Conservation (phyloP, 805 yeast genomes). For the Barnettozyma siamensis region DNA sequence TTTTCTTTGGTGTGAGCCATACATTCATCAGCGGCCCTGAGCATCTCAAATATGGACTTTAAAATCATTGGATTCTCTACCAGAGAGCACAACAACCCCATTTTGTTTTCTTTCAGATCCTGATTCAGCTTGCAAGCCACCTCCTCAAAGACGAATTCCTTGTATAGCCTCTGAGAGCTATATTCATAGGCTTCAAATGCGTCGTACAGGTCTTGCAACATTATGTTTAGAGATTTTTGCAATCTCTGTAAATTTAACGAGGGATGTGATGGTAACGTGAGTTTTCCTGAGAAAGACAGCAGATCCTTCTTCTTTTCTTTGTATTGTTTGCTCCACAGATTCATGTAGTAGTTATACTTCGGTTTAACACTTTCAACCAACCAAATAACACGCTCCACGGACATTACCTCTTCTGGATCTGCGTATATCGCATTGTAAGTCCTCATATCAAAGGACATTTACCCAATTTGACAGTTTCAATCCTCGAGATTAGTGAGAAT, state of each 20-base stretch:
- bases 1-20: too few relatives aligned
- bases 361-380: slow-evolving; percentile 13
- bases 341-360: not conserved
- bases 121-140: not conserved
- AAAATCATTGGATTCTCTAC: not conserved
- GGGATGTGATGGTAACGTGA: too few relatives aligned
- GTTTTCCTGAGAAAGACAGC: too few relatives aligned
- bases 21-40: not conserved
- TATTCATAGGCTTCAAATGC: too few relatives aligned
- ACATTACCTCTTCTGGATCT: slow-evolving; percentile 8
- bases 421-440: slow-evolving; percentile 8
- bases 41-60: not conserved
- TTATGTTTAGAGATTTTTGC: too few relatives aligned
- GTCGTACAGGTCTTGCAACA: too few relatives aligned
- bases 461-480: too few relatives aligned
- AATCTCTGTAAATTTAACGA: too few relatives aligned
- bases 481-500: too few relatives aligned
- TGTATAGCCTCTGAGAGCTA: too few relatives aligned
- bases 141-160: not conserved
- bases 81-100: not conserved
- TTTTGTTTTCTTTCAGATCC: not conserved
- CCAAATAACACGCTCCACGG: slow-evolving; percentile 7
- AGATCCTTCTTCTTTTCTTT: too few relatives aligned
- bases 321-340: too few relatives aligned
- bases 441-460: not conserved